Evolutionary conservation across 306 rosid species (phyloP).

Genomic region (Lathyrus aphaca): DNA sequence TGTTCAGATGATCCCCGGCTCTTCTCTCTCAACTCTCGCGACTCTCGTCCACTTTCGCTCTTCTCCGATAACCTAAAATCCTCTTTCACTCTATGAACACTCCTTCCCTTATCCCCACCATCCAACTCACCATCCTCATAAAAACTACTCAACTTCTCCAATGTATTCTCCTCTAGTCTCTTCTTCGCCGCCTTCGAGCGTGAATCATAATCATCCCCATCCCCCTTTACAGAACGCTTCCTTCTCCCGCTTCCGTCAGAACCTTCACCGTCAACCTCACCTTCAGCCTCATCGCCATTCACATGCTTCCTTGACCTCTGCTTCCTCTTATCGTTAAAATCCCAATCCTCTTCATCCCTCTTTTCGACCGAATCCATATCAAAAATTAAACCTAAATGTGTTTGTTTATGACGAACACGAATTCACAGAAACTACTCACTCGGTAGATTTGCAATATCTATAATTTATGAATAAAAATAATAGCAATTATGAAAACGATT

Average conservation of each 20-base stretch:
- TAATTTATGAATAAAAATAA: background rate
- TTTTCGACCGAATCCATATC: constrained; percentile 47
- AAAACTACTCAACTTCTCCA: constrained; percentile 92
- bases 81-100: constrained; percentile 23
- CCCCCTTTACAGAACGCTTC: constrained; percentile 60
- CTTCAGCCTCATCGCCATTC: constrained; percentile 54
- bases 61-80: constrained; percentile 65
- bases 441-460: background rate
- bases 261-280: constrained; percentile 46
- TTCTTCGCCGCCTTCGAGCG: constrained; percentile 71
- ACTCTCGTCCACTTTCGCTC: constrained; percentile 57
- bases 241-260: constrained; percentile 70
- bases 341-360: constrained; percentile 77
- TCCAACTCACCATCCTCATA: constrained; percentile 93
- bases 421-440: constrained; percentile 30
- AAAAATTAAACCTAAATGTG: constrained; percentile 30
- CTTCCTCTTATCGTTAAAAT: constrained; percentile 72
- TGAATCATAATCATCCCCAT: constrained; percentile 69
- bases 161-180: constrained; percentile 87
- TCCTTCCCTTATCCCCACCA: constrained; percentile 62
- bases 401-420: background rate
- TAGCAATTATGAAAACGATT: background rate
- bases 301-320: constrained; percentile 71
- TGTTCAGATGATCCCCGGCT: constrained; percentile 74
- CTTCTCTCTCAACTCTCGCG: constrained; percentile 55